A percentile compares a stretch with the other conserved stretches of the same genome.
Evolutionary conservation across 371 early-diverging fungal genomes (phyloP).

Genomic region (Dichotomocladium elegans): DNA sequence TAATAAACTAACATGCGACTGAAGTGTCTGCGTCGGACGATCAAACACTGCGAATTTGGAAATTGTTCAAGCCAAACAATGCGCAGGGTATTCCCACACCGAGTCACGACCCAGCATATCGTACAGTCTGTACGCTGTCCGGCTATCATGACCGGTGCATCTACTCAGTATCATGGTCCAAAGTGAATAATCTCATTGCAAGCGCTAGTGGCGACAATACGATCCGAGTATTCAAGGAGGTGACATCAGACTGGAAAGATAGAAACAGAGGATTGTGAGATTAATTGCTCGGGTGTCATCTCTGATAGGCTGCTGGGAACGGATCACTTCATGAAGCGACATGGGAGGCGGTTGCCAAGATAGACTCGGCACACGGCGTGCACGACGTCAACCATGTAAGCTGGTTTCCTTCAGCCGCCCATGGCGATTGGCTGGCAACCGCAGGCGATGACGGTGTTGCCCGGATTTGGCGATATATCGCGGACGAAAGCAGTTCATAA

Average conservation of each 20-base stretch:
- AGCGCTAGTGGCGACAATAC: conserved; percentile 85
- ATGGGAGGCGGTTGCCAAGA: conserved; percentile 35
- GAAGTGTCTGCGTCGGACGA: conserved; percentile 89
- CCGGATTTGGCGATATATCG: conserved; percentile 65
- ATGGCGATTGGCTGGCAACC: conserved; percentile 71
- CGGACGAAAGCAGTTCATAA: conserved; percentile 16
- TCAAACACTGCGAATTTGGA: conserved; percentile 81
- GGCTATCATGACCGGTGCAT: conserved; percentile 79
- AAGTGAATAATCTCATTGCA: conserved; percentile 63
- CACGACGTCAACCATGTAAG: conserved; percentile 85
- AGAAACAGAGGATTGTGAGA: not conserved
- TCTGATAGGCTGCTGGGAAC: too few relatives aligned
- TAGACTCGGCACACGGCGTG: conserved; percentile 71
- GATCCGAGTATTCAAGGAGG: conserved; percentile 57
- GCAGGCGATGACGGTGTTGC: conserved; percentile 88
- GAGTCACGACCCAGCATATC: conserved; percentile 62
- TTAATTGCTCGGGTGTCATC: not conserved
- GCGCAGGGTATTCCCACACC: conserved; percentile 40
- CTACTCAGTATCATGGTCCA: conserved; percentile 92
- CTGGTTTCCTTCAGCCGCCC: conserved; percentile 74
- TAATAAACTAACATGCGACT: not conserved
- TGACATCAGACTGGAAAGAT: not conserved
- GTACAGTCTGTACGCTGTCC: conserved; percentile 59
- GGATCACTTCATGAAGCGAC: too few relatives aligned
- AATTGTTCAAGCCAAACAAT: conserved; percentile 46